Evolutionary conservation across 345 rosid species (phyloP).

Genomic region (Conringia planisiliqua): DNA sequence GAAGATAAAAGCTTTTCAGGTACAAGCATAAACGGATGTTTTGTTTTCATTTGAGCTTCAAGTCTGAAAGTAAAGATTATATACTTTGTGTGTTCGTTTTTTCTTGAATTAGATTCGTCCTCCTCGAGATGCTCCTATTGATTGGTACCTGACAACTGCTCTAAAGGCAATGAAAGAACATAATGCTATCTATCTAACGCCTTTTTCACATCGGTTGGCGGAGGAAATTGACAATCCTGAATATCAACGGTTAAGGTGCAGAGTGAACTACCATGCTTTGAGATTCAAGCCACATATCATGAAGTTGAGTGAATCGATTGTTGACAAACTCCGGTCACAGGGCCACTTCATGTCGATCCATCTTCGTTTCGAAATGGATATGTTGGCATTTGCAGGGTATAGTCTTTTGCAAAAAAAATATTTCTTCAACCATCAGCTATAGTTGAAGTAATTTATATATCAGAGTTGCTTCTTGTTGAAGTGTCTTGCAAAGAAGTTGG

Average conservation of each 20-base stretch:
- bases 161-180: slow-evolving; percentile 86
- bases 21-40: slow-evolving; percentile 17
- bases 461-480: neutral
- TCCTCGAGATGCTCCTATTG: slow-evolving; percentile 89
- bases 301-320: slow-evolving; percentile 87
- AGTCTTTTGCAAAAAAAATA: slow-evolving; percentile 21
- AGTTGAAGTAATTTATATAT: neutral
- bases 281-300: slow-evolving; percentile 90
- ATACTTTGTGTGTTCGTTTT: neutral
- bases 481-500: neutral
- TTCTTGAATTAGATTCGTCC: slow-evolving; percentile 62
- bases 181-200: slow-evolving; percentile 92
- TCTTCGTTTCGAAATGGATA: slow-evolving; percentile 99
- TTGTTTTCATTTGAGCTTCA: neutral
- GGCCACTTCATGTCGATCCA: slow-evolving; percentile 99
- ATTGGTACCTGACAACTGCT: slow-evolving; percentile 85
- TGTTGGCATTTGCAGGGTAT: slow-evolving; percentile 99
- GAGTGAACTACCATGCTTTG: slow-evolving; percentile 97
- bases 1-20: slow-evolving; percentile 93
- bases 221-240: slow-evolving; percentile 92
- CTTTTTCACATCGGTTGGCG: slow-evolving; percentile 96
- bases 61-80: neutral
- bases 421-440: slow-evolving; percentile 3
- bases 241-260: slow-evolving; percentile 94
- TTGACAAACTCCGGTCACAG: slow-evolving; percentile 89